Conservation (phyloP, 2,329 filamentous ascomycete species). For the Aspergillus melleus region DNA sequence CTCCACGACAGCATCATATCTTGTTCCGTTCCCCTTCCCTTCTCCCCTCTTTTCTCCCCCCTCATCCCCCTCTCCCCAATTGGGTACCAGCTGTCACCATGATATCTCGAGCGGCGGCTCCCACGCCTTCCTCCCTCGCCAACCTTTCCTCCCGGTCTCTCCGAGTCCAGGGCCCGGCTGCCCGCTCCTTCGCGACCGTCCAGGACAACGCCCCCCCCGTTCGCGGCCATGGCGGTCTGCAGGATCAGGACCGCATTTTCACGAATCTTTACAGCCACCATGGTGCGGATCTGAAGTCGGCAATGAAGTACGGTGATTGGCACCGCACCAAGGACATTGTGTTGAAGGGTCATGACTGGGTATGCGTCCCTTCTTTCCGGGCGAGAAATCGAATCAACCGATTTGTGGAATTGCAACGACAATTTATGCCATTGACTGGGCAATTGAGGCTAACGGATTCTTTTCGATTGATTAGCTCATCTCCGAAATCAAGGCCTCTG, state of each 20-base stretch:
- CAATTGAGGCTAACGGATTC: slow-evolving; percentile 23
- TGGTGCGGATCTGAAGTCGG: slow-evolving; percentile 85
- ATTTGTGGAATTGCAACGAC: neutral
- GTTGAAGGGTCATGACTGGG: slow-evolving; percentile 94
- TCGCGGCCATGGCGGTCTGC: slow-evolving; percentile 77
- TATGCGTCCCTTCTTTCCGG: slow-evolving; percentile 34
- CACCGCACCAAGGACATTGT: slow-evolving; percentile 99
- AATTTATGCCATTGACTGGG: neutral
- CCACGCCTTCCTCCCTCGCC: slow-evolving; percentile 42
- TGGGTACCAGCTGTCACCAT: slow-evolving; percentile 40
- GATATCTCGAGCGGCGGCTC: slow-evolving; percentile 49
- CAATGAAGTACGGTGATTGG: slow-evolving; percentile 98
- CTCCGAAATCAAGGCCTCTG: slow-evolving; percentile 93
- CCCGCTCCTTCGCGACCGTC: slow-evolving; percentile 76
- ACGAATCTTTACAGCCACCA: slow-evolving; percentile 96
- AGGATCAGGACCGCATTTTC: slow-evolving; percentile 98
- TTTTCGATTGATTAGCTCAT: slow-evolving; percentile 67
- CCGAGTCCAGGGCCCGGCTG: slow-evolving; percentile 39
- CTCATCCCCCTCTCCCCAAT: slow-evolving; percentile 26
- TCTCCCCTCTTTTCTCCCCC: slow-evolving; percentile 23
- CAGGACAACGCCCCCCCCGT: slow-evolving; percentile 64
- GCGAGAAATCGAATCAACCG: neutral
- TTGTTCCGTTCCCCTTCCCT: slow-evolving; percentile 23
- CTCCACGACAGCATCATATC: slow-evolving; percentile 19
- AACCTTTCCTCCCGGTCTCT: slow-evolving; percentile 43